A percentile compares a stretch with the other conserved stretches of the same genome.
Evolutionary conservation across 1,139 yeast genomes (phyloP).

Genomic region (Protomyces lactucae-debilis): DNA sequence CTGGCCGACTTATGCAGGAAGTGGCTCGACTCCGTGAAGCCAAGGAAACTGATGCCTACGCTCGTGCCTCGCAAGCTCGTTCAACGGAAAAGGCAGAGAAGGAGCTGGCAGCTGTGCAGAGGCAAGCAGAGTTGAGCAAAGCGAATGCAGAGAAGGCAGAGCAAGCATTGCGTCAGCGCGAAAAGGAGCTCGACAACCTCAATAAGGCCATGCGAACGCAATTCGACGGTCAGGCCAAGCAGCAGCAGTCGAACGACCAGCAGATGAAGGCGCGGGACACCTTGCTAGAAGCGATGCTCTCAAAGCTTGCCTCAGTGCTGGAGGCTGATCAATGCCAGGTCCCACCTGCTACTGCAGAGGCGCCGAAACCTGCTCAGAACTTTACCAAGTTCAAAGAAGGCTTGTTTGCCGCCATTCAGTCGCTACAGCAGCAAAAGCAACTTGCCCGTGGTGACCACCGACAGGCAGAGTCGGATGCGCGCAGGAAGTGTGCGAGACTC

Average conservation of each 20-base stretch:
- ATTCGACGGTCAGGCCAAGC: neutral
- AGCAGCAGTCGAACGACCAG: neutral
- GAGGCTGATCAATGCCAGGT: neutral
- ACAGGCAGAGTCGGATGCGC: neutral
- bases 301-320: neutral
- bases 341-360: neutral
- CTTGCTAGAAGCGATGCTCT: neutral
- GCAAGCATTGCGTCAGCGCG: neutral
- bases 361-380: neutral
- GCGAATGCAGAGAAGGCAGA: neutral
- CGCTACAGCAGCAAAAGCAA: neutral
- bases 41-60: neutral
- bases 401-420: neutral
- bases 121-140: neutral
- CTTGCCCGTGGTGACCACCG: neutral
- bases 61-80: neutral
- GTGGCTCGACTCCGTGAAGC: neutral
- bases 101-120: neutral
- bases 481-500: neutral
- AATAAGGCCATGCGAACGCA: neutral
- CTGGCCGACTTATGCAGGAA: neutral
- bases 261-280: neutral
- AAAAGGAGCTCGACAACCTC: neutral
- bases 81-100: neutral
- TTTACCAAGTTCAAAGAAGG: neutral